These are phyloP conservation scores for Chaetomium sp. DNA, from an alignment of 2,329 filamentous ascomycete genomes.

Conservation along the genomic window DNA sequence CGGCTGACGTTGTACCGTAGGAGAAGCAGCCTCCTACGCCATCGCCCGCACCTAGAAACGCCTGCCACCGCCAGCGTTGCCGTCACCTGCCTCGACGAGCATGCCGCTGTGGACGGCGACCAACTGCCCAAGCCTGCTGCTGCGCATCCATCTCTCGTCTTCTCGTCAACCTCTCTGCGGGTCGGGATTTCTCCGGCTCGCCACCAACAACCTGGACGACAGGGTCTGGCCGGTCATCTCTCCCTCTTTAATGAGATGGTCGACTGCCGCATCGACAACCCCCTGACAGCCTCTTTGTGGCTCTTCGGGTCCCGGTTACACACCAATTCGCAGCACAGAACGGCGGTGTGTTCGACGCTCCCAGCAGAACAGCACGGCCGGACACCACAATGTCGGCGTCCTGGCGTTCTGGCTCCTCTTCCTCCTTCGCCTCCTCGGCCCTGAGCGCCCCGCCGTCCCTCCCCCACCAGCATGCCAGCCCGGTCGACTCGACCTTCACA, in stretches of 20 bases:
- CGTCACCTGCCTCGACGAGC: conserved; percentile 1
- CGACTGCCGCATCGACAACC: conserved; percentile 6
- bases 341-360: conserved; percentile 17
- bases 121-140: not conserved
- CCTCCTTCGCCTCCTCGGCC: conserved; percentile 52
- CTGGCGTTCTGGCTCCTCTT: conserved; percentile 45
- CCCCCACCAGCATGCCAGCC: conserved; percentile 46
- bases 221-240: conserved; percentile 17
- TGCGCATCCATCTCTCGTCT: not conserved
- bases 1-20: conserved; percentile 11
- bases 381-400: conserved; percentile 35
- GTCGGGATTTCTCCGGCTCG: not conserved
- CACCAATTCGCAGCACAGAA: conserved; percentile 12
- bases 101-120: conserved; percentile 12
- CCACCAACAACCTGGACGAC: conserved; percentile 3
- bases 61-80: conserved; percentile 9
- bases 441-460: conserved; percentile 47
- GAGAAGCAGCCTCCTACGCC: conserved; percentile 26
- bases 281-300: conserved; percentile 20
- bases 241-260: conserved; percentile 21
- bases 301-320: conserved; percentile 18
- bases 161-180: not conserved
- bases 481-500: conserved; percentile 50
- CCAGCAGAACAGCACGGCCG: conserved; percentile 1
- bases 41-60: conserved; percentile 9